Percentiles rank a stretch among this genome's conserved stretches.
Evolutionary conservation across 305 asterid genomes (phyloP).

Genomic region (Plantago coronopus): DNA sequence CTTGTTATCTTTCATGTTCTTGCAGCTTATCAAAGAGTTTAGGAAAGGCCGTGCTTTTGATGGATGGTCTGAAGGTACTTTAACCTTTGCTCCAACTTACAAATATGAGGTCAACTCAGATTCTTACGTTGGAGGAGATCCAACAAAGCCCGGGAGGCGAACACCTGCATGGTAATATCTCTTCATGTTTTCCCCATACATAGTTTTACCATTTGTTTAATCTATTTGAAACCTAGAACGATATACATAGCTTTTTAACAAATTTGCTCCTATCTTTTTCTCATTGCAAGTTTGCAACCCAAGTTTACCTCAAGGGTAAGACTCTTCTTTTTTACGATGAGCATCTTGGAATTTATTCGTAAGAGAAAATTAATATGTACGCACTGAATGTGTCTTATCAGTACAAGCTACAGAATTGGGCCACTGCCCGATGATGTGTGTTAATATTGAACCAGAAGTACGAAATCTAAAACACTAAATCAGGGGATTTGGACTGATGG

Average conservation of each 20-base stretch:
- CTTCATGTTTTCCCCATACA: neutral
- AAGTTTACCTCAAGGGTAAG: neutral
- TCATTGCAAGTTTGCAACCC: neutral
- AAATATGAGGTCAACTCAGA: constrained; percentile 73
- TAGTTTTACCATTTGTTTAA: neutral
- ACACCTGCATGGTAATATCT: constrained; percentile 88
- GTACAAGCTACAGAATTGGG: neutral
- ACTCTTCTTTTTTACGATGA: neutral
- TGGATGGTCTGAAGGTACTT: constrained; percentile 93
- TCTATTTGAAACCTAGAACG: too few species aligned
- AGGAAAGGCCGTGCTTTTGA: constrained; percentile 81
- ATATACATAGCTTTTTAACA: neutral
- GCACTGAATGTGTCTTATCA: too few species aligned
- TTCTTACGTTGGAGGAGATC: constrained; percentile 62
- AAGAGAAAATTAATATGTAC: too few species aligned
- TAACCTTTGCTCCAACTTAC: constrained; percentile 89
- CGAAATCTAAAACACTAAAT: too few species aligned
- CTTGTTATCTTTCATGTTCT: constrained; percentile 14
- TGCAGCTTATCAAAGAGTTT: constrained; percentile 73
- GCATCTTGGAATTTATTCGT: neutral
- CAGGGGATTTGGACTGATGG: too few species aligned
- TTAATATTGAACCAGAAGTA: neutral
- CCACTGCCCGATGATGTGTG: neutral
- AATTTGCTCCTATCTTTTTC: neutral
- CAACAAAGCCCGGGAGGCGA: constrained; percentile 68